Evolutionary conservation across 1,284 basidiomycete genomes (phyloP).

Genomic region (Melampsora larici-populina): DNA sequence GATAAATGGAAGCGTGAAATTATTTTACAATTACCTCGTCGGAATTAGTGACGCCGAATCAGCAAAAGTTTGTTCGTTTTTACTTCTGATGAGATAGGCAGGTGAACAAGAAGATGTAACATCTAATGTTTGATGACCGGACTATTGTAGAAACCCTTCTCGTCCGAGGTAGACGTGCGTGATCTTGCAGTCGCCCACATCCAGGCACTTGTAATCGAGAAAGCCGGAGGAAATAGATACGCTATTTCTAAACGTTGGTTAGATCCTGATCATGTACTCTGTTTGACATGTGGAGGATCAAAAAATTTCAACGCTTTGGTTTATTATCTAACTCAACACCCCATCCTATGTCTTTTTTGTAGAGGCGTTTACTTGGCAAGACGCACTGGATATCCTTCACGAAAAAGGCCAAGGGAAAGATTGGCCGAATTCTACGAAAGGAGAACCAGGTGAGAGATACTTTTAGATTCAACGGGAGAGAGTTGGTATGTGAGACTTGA

Average conservation of each 20-base stretch:
- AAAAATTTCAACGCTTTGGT: neutral
- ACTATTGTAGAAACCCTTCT: neutral
- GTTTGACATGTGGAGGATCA: neutral
- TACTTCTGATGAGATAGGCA: neutral
- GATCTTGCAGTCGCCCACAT: constrained; percentile 64
- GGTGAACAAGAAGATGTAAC: neutral
- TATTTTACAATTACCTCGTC: neutral
- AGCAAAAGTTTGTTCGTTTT: neutral
- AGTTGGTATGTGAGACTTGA: neutral
- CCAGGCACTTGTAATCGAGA: constrained; percentile 59
- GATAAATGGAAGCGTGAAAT: neutral
- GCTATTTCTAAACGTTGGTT: constrained; percentile 33
- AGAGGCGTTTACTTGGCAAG: neutral
- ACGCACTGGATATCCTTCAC: neutral
- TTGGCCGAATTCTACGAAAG: neutral
- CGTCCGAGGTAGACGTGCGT: constrained; percentile 60
- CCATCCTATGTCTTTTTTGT: neutral
- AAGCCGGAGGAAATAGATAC: constrained; percentile 63
- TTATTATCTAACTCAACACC: neutral
- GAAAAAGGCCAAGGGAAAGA: neutral
- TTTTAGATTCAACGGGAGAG: neutral
- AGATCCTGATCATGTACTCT: neutral
- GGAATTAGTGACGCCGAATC: neutral
- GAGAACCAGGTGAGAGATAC: neutral
- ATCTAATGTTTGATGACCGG: neutral